Base-by-base conservation (phyloP, 768 basidiomycete genomes). In the Gelatoporia subvermispora region DNA sequence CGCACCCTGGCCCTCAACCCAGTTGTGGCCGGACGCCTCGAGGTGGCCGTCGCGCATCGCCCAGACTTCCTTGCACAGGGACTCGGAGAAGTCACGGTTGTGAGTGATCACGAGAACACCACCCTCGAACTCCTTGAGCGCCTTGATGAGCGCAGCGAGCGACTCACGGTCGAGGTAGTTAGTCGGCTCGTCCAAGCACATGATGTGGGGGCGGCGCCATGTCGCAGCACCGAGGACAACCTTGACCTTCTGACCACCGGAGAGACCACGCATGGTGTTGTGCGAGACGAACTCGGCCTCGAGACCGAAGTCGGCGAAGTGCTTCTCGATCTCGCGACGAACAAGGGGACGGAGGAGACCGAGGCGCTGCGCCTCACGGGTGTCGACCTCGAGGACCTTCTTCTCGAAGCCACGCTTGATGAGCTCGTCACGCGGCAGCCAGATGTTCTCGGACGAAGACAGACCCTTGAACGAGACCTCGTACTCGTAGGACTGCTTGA, bases 131-230 rank as follows among this genome's bases (percentile, higher is more conserved):
- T 79, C 78, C 82, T 97, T 96, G 73, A 99, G 82, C 8, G 95
- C 96, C 61, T 93, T 88, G 65, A 99, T 99, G 69, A 99, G 85
- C 31, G 96, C 96, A 59, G 96, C 96, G 60, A 99, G 84, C 56
- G 96, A 99, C 73, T 99, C 96, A 68, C 96, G 90, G 77, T 98
- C 96, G 69, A 99, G 85, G 78, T 98, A 99, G 80, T 99, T 95
- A 59, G 93, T 95, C 55, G 93, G 93, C 75, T 96, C 94, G 69
- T 97, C 94, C 71, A 96, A 75, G 68, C 92, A 95, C 68, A 98
- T 89, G 71, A 96, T 68, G 78, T 98, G 95, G 50, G 96, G 96
- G 60, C 93, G 88, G 68, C 96, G 93, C 96, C 96, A 99, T 37
- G 95, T 96, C 35, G 94, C 94, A 54, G 94, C 93, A 72, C 91